Evolutionary conservation across 2,329 filamentous ascomycete species (phyloP).

Genomic region (Paecilomyces dactylethromorphus): DNA sequence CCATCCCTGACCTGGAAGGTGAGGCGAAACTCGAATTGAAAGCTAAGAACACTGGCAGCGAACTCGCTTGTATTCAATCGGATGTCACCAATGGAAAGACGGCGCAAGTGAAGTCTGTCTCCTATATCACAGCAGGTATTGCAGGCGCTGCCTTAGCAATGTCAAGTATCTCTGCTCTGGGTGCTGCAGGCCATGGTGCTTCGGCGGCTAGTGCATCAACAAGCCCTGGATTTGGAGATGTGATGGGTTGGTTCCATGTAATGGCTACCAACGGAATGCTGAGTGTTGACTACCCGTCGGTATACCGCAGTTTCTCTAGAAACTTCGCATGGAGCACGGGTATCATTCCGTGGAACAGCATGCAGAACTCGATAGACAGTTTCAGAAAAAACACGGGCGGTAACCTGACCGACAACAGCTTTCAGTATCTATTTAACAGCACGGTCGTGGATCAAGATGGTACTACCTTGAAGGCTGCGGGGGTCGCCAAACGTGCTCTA

Average conservation of each 20-base stretch:
- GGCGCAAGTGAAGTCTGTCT: slow-evolving; percentile 64
- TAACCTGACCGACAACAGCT: slow-evolving; percentile 74
- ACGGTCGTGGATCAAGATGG: slow-evolving; percentile 66
- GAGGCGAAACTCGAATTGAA: slow-evolving; percentile 72
- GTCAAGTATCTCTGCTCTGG: slow-evolving; percentile 64
- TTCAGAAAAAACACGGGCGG: slow-evolving; percentile 79
- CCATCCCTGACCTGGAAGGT: slow-evolving; percentile 83
- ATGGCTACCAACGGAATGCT: slow-evolving; percentile 97
- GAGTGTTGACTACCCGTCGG: slow-evolving; percentile 75
- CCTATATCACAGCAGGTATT: slow-evolving; percentile 76
- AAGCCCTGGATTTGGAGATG: slow-evolving; percentile 79
- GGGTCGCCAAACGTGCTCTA: slow-evolving; percentile 51
- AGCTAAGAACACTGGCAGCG: slow-evolving; percentile 50
- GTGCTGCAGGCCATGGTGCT: slow-evolving; percentile 48
- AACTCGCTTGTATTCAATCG: slow-evolving; percentile 77
- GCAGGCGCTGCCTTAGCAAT: slow-evolving; percentile 75
- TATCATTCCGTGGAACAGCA: slow-evolving; percentile 70
- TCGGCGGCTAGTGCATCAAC: slow-evolving; percentile 51
- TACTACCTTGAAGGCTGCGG: slow-evolving; percentile 41
- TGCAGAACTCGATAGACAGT: slow-evolving; percentile 76
- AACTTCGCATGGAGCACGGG: slow-evolving; percentile 93
- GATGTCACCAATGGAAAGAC: slow-evolving; percentile 83
- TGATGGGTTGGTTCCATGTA: slow-evolving; percentile 84
- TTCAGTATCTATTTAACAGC: slow-evolving; percentile 65
- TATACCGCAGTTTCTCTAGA: slow-evolving; percentile 83